Conservation (phyloP, 1,139 yeast species). For the Blastobotrys capitulatus region DNA sequence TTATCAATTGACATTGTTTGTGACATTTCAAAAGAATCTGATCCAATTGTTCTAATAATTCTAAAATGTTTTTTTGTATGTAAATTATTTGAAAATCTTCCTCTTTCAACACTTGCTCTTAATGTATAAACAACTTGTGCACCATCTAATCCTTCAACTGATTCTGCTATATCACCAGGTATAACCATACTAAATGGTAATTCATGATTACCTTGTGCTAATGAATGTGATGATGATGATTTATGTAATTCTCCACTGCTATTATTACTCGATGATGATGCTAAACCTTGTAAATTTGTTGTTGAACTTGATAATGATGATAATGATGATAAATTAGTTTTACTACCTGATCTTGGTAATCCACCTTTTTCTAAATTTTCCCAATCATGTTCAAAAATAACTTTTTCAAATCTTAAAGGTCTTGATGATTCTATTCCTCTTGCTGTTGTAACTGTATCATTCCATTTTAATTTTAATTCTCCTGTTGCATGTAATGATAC, state of each 20-base stretch:
- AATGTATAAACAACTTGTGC: constrained; percentile 74
- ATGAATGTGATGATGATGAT: constrained; percentile 10
- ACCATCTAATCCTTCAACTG: constrained; percentile 86
- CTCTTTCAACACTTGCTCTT: constrained; percentile 78
- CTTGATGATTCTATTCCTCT: constrained; percentile 42
- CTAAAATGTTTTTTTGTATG: constrained; percentile 68
- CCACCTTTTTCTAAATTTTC: constrained; percentile 46
- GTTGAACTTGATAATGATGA: constrained; percentile 10
- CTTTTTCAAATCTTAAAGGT: constrained; percentile 55
- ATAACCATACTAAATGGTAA: constrained; percentile 81
- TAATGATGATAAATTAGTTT: background rate
- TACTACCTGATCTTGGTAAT: constrained; percentile 6
- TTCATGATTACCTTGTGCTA: constrained; percentile 68
- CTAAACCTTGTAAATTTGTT: constrained; percentile 11
- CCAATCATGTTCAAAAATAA: constrained; percentile 73
- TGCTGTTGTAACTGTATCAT: constrained; percentile 36
- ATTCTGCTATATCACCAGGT: constrained; percentile 83
- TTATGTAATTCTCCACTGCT: background rate
- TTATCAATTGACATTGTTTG: constrained; percentile 94
- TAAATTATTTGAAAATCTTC: constrained; percentile 64
- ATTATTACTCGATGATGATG: background rate
- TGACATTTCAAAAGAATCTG: constrained; percentile 81
- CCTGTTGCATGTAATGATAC: constrained; percentile 61
- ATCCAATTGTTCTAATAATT: constrained; percentile 80
- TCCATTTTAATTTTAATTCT: constrained; percentile 49